These are phyloP conservation scores for Ilex asprella DNA, from an alignment of 257 asterid genomes.

Conservation along the genomic window DNA sequence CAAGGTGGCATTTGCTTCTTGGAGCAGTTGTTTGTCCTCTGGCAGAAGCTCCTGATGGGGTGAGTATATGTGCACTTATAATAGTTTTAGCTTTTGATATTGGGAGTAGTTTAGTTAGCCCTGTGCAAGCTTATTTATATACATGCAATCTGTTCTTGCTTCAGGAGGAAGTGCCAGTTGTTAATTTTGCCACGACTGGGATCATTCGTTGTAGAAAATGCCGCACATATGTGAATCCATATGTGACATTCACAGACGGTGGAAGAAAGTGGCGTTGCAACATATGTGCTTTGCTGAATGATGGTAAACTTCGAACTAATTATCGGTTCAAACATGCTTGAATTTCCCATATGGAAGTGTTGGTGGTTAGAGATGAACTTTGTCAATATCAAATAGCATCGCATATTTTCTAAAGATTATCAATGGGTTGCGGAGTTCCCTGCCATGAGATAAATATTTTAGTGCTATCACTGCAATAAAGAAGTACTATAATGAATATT, in stretches of 20 bases:
- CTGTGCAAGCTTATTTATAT: background rate
- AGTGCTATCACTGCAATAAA: too few relatives aligned
- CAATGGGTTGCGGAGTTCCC: too few relatives aligned
- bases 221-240: constrained; percentile 80
- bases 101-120: background rate
- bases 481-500: too few relatives aligned
- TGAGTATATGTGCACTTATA: constrained; percentile 23
- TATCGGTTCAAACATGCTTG: constrained; percentile 5
- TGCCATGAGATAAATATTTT: too few relatives aligned
- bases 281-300: constrained; percentile 67
- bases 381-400: background rate
- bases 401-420: too few relatives aligned
- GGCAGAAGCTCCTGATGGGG: constrained; percentile 77
- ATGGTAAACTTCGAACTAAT: constrained; percentile 34
- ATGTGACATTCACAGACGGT: constrained; percentile 56
- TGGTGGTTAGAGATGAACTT: background rate
- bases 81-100: background rate
- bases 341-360: background rate
- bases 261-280: constrained; percentile 92
- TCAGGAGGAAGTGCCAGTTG: constrained; percentile 82
- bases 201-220: constrained; percentile 80
- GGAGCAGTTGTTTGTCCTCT: constrained; percentile 95
- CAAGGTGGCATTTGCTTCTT: constrained; percentile 84
- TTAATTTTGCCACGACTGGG: constrained; percentile 64
- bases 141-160: constrained; percentile 7